phyloP scores from a whole-genome alignment of 805 yeast species.

The Candida tammaniensis region DNA sequence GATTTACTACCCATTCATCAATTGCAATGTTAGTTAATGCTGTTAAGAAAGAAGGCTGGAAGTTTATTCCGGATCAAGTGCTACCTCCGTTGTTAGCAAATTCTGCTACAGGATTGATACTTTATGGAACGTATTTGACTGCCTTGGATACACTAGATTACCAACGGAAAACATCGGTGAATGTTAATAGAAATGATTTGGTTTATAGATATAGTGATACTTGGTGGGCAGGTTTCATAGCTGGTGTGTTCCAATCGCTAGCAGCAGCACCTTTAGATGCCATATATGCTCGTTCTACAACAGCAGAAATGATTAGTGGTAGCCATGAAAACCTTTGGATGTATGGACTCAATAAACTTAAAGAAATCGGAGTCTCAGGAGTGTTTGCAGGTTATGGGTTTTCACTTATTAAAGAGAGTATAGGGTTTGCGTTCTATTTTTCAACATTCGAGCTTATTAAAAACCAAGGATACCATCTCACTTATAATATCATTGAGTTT shows the following conservation, averaged over 20 bases:
- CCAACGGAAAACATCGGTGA: conserved; percentile 9
- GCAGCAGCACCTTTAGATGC: conserved; percentile 96
- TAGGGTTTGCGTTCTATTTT: conserved; percentile 85
- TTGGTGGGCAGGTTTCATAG: conserved; percentile 76
- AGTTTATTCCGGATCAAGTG: conserved; percentile 77
- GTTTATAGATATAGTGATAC: conserved; percentile 48
- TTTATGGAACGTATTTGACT: conserved; percentile 78
- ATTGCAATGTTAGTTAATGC: conserved; percentile 73
- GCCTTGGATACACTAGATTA: conserved; percentile 38
- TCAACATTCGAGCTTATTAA: conserved; percentile 76
- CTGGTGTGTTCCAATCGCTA: conserved; percentile 84
- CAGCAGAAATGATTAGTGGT: conserved; percentile 69
- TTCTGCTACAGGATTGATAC: conserved; percentile 81
- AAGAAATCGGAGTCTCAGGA: conserved; percentile 74
- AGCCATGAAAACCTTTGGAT: conserved; percentile 70
- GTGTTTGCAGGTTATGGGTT: conserved; percentile 89
- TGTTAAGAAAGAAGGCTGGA: conserved; percentile 77
- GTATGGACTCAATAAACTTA: conserved; percentile 66
- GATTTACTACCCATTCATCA: conserved; percentile 69
- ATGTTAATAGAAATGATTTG: conserved; percentile 6
- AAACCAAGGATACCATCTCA: conserved; percentile 56
- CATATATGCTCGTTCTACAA: conserved; percentile 74
- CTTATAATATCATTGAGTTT: conserved; percentile 44
- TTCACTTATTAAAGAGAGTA: conserved; percentile 70
- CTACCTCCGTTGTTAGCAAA: conserved; percentile 88